phyloP scores from a whole-genome alignment of 2,329 filamentous ascomycete species.

The Cercospora sesami region DNA sequence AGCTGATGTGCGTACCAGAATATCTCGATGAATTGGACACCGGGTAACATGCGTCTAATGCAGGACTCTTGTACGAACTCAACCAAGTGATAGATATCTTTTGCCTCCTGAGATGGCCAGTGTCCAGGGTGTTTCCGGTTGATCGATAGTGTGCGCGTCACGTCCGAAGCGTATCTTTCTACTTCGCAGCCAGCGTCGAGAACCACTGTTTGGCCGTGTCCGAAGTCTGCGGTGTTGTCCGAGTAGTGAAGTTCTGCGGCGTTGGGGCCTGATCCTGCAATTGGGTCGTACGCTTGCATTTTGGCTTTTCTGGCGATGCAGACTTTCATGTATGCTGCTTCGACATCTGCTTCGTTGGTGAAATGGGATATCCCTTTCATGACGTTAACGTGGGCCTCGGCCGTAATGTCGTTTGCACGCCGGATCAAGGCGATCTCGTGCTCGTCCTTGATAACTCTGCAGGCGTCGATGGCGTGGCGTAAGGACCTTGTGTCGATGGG shows the following conservation, averaged over 20 bases:
- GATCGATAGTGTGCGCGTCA: slow-evolving; percentile 85
- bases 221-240: slow-evolving; percentile 72
- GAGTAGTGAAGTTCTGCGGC: slow-evolving; percentile 85
- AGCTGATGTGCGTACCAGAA: slow-evolving; percentile 76
- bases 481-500: slow-evolving; percentile 43
- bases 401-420: slow-evolving; percentile 77
- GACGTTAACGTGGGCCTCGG: slow-evolving; percentile 72
- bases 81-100: slow-evolving; percentile 74
- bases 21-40: slow-evolving; percentile 74
- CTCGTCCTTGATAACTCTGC: slow-evolving; percentile 78
- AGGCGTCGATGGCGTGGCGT: slow-evolving; percentile 72
- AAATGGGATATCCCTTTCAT: slow-evolving; percentile 64
- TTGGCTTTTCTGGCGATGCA: slow-evolving; percentile 74
- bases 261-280: slow-evolving; percentile 80
- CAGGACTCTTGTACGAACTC: slow-evolving; percentile 80
- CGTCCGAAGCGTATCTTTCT: slow-evolving; percentile 80
- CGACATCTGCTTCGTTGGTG: slow-evolving; percentile 77
- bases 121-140: slow-evolving; percentile 51
- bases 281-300: slow-evolving; percentile 82
- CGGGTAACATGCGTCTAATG: slow-evolving; percentile 70
- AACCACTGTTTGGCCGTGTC: slow-evolving; percentile 70
- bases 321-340: slow-evolving; percentile 71
- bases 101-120: slow-evolving; percentile 67
- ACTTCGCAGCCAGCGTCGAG: slow-evolving; percentile 89
- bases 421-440: slow-evolving; percentile 83